These are phyloP conservation scores for Penicillium thymicola DNA, from an alignment of 2,329 filamentous ascomycete species.

Conservation along the genomic window DNA sequence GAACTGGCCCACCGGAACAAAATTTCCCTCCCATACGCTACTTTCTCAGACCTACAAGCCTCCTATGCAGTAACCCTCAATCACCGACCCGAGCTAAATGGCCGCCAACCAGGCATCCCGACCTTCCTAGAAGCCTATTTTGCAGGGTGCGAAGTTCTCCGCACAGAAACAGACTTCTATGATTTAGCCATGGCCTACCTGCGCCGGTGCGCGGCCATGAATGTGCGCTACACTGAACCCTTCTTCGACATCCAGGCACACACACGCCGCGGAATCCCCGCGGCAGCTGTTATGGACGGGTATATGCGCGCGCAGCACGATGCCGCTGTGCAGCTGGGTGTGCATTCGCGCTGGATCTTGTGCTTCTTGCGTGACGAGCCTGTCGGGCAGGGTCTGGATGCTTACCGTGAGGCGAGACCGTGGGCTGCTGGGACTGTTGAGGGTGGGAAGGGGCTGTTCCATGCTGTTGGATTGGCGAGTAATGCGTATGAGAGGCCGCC, in stretches of 20 bases:
- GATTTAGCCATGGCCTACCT: constrained; percentile 43
- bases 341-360: constrained; percentile 40
- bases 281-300: constrained; percentile 34
- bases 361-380: constrained; percentile 46
- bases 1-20: constrained; percentile 42
- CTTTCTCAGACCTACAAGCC: constrained; percentile 32
- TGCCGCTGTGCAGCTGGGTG: constrained; percentile 25
- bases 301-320: constrained; percentile 36
- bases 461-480: constrained; percentile 48
- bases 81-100: constrained; percentile 39
- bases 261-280: constrained; percentile 37
- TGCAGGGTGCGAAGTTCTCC: constrained; percentile 24
- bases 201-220: constrained; percentile 31
- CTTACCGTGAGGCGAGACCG: constrained; percentile 40
- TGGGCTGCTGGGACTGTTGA: constrained; percentile 26
- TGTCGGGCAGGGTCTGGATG: constrained; percentile 37
- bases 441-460: constrained; percentile 40
- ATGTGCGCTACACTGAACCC: constrained; percentile 42
- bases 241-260: constrained; percentile 48
- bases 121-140: constrained; percentile 36
- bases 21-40: constrained; percentile 29
- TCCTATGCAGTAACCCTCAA: constrained; percentile 38
- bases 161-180: constrained; percentile 39
- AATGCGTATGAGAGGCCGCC: constrained; percentile 49
- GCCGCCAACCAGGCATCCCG: constrained; percentile 26